Conservation (phyloP, 768 basidiomycete genomes). For the Kwoniella pini region DNA sequence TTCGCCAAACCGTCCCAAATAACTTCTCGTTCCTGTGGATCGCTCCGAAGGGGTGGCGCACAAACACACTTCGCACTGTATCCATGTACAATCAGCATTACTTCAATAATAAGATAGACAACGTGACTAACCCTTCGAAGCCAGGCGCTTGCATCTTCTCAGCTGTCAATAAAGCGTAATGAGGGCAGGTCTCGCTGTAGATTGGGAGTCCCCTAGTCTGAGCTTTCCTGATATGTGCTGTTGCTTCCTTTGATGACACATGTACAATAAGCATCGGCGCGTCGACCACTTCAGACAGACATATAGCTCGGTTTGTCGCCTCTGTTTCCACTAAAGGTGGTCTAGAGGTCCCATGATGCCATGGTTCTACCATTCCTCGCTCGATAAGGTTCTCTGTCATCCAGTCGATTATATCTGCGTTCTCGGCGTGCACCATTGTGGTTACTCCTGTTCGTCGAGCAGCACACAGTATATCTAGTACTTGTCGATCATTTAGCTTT, state of each 20-base stretch:
- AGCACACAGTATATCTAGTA: slow-evolving; percentile 52
- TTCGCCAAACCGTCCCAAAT: slow-evolving; percentile 48
- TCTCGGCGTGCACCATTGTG: slow-evolving; percentile 53
- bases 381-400: slow-evolving; percentile 40
- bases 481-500: slow-evolving; percentile 52
- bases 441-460: slow-evolving; percentile 50
- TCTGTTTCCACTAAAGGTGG: slow-evolving; percentile 51
- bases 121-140: slow-evolving; percentile 42
- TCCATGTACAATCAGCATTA: neutral
- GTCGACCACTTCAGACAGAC: slow-evolving; percentile 47
- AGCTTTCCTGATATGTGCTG: slow-evolving; percentile 46
- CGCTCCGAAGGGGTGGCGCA: slow-evolving; percentile 45
- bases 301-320: slow-evolving; percentile 52
- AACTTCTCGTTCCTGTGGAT: slow-evolving; percentile 40
- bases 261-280: slow-evolving; percentile 53
- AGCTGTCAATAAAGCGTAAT: slow-evolving; percentile 47
- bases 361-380: slow-evolving; percentile 46
- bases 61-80: slow-evolving; percentile 50
- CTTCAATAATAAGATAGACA: neutral
- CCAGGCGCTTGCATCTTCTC: slow-evolving; percentile 47
- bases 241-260: slow-evolving; percentile 46
- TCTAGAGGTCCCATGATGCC: slow-evolving; percentile 47
- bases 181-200: slow-evolving; percentile 53
- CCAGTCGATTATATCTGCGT: slow-evolving; percentile 53
- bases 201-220: slow-evolving; percentile 44